Conservation (phyloP, 805 yeast species). For the Blastobotrys peoriensis region DNA sequence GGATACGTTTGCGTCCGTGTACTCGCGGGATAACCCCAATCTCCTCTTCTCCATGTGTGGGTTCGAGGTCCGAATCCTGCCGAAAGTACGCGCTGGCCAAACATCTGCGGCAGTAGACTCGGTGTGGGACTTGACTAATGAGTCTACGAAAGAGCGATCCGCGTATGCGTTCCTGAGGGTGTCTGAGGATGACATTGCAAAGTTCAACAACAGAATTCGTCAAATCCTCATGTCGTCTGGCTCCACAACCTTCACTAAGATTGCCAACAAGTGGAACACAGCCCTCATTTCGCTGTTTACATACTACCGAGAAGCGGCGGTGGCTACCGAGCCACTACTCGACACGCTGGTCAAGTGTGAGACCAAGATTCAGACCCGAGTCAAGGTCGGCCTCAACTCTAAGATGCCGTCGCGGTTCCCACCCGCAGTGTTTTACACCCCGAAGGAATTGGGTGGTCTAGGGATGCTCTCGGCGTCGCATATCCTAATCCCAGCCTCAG, state of each 20-base stretch:
- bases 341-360: conserved; percentile 86
- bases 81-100: conserved; percentile 48
- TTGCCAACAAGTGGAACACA: conserved; percentile 95
- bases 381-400: conserved; percentile 90
- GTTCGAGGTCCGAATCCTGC: conserved; percentile 84
- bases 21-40: conserved; percentile 86
- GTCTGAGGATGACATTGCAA: conserved; percentile 68
- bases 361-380: conserved; percentile 87
- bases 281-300: conserved; percentile 80
- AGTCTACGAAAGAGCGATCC: conserved; percentile 70
- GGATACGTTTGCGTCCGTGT: conserved; percentile 76
- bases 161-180: conserved; percentile 86
- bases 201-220: conserved; percentile 75
- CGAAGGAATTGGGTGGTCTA: conserved; percentile 93
- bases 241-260: conserved; percentile 88
- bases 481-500: conserved; percentile 89
- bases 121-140: conserved; percentile 81
- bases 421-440: conserved; percentile 97
- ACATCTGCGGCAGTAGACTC: conserved; percentile 67
- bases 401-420: conserved; percentile 99
- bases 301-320: conserved; percentile 88
- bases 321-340: conserved; percentile 69
- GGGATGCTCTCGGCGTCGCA: conserved; percentile 98
- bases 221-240: conserved; percentile 95
- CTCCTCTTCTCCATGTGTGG: conserved; percentile 88